Percentiles rank a stretch among this genome's conserved stretches.
Evolutionary conservation across 31 red algal genomes (phyloP).

Genomic region (Endocladia muricata): DNA sequence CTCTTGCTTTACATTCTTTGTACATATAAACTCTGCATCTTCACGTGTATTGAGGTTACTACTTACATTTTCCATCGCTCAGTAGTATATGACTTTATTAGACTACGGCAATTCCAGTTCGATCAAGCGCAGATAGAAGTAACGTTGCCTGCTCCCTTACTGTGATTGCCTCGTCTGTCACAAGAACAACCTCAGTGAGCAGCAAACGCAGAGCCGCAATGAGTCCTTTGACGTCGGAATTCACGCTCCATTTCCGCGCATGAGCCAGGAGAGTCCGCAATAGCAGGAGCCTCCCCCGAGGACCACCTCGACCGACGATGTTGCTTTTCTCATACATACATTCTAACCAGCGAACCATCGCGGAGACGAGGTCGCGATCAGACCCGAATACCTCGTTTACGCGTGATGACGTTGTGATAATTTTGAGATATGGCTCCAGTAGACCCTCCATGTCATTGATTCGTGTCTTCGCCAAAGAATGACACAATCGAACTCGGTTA

Average conservation of each 20-base stretch:
- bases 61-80: not conserved
- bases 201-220: slow-evolving; percentile 24
- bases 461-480: slow-evolving; percentile 34
- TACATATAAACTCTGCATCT: too few species aligned
- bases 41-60: too few species aligned
- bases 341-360: slow-evolving; percentile 65
- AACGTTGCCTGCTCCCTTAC: slow-evolving; percentile 67
- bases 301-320: slow-evolving; percentile 19
- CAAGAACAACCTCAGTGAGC: slow-evolving; percentile 53
- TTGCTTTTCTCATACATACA: slow-evolving; percentile 30
- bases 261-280: slow-evolving; percentile 65
- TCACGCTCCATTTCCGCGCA: slow-evolving; percentile 41
- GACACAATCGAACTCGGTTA: slow-evolving; percentile 34
- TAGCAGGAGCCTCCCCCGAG: slow-evolving; percentile 56
- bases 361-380: slow-evolving; percentile 25
- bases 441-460: slow-evolving; percentile 55
- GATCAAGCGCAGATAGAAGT: slow-evolving; percentile 36
- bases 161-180: slow-evolving; percentile 57
- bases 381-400: slow-evolving; percentile 61
- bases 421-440: slow-evolving; percentile 69
- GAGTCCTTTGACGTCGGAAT: slow-evolving; percentile 19
- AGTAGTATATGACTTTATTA: not conserved
- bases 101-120: not conserved
- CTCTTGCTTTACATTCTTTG: not conserved
- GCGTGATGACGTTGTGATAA: slow-evolving; percentile 43